Base-by-base conservation (phyloP, 306 rosid genomes). In the Begonia peltatifolia region DNA sequence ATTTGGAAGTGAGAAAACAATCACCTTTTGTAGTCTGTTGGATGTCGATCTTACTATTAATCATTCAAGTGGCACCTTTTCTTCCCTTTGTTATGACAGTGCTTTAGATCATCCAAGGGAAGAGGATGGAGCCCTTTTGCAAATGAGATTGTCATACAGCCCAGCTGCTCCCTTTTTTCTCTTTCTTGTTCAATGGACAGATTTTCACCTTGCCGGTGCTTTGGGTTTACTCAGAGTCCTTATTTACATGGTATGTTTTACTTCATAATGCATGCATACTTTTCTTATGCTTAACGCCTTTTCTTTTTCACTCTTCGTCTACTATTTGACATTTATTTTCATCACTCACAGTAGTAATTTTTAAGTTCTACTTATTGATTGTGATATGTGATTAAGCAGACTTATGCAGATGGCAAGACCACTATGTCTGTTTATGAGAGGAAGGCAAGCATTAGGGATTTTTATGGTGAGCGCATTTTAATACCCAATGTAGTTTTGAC, bases 121-220 rank as follows among this genome's bases (percentile, higher is more conserved):
- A 18, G 72, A 69, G 63, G 93, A 86, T 60, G 95, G 86, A 57
- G 86, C 79, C 6, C 78, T 76, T 57, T 65, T 57, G 57, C 95
- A 86, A 68, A 82, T 86, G 95, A 82, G 95, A 68, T 64, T 86
- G 42, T 75, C 93, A 16, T 79, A 77, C 74, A 60, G 86, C 73
- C 72, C 80, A 2, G 73, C 50, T 30, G 85, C 88, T 1, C 79
- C 71, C 41, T 43, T 82, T 30, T 80, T 86, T 42, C 83, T 82
- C 23, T 80, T 74, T 63, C 88, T 86, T 55, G 78, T 86, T 62
- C 93, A 79, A 46, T 82, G 95, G 93, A 56, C 85, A 3, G 93
- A 86, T 69, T 86, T 74, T 54, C 74, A 75, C 43, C 74, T 86
- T 12, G 93, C 93, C 16, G 82, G 85, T 47, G 81, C 82, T 41